These are phyloP conservation scores for Verticillium nonalfalfae DNA, from an alignment of 2,329 filamentous ascomycete species.

Conservation along the genomic window DNA sequence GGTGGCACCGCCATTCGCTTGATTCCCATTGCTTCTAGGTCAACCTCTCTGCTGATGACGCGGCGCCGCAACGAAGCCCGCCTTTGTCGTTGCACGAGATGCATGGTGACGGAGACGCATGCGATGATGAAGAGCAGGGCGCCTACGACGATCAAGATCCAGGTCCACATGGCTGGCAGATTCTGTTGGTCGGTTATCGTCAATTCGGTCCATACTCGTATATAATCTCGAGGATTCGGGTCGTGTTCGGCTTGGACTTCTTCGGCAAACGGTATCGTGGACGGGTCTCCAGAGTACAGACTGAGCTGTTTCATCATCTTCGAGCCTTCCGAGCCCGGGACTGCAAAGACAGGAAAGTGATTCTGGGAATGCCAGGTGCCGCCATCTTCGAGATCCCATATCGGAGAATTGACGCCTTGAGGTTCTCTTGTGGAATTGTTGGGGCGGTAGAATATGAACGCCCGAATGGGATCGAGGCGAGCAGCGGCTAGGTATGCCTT, in stretches of 20 bases:
- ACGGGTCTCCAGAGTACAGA: slow-evolving; percentile 71
- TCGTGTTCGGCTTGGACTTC: slow-evolving; percentile 50
- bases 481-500: slow-evolving; percentile 61
- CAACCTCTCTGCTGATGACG: slow-evolving; percentile 72
- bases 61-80: slow-evolving; percentile 62
- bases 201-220: slow-evolving; percentile 54
- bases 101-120: slow-evolving; percentile 65
- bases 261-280: slow-evolving; percentile 49
- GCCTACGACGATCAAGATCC: slow-evolving; percentile 64
- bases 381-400: slow-evolving; percentile 66
- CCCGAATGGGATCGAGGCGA: slow-evolving; percentile 52
- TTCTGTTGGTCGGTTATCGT: slow-evolving; percentile 36
- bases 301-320: slow-evolving; percentile 66
- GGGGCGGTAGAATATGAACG: slow-evolving; percentile 58
- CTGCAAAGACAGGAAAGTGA: slow-evolving; percentile 75
- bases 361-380: slow-evolving; percentile 66
- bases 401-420: slow-evolving; percentile 54
- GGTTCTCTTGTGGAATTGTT: slow-evolving; percentile 53
- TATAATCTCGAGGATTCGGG: slow-evolving; percentile 50
- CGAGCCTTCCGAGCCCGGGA: slow-evolving; percentile 61
- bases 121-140: slow-evolving; percentile 64
- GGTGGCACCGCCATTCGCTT: slow-evolving; percentile 73
- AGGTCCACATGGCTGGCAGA: slow-evolving; percentile 76
- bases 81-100: slow-evolving; percentile 66
- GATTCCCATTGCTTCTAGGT: slow-evolving; percentile 80